Conservation (phyloP, 2,329 filamentous ascomycete genomes). For the Colletotrichum orchidophilum region DNA sequence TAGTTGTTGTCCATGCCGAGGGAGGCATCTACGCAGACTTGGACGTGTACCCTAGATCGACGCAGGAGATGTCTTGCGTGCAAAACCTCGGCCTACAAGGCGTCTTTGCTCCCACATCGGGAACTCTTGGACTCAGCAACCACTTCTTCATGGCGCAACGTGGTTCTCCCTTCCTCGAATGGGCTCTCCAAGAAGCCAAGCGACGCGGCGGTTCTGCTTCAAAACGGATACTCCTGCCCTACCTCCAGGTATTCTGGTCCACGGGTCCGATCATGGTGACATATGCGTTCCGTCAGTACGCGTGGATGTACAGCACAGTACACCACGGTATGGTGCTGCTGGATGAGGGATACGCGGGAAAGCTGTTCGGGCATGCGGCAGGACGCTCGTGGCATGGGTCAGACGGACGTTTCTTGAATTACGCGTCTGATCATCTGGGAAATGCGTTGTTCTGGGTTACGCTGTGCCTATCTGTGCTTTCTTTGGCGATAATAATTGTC, state of each 20-base stretch:
- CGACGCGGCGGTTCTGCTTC: constrained; percentile 31
- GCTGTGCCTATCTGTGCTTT: background rate
- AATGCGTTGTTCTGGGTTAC: background rate
- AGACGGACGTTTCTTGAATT: constrained; percentile 37
- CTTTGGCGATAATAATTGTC: background rate
- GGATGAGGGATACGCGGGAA: constrained; percentile 24
- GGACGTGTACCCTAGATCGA: constrained; percentile 36
- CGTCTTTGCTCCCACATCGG: constrained; percentile 32
- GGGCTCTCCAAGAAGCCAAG: constrained; percentile 37
- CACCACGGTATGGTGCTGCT: constrained; percentile 26
- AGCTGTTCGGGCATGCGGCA: constrained; percentile 34
- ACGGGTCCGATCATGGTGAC: constrained; percentile 40
- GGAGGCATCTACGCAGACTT: constrained; percentile 39
- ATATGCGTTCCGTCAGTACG: constrained; percentile 33
- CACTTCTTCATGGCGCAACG: constrained; percentile 40
- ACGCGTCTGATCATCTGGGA: constrained; percentile 32
- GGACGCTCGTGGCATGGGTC: constrained; percentile 39
- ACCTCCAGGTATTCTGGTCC: constrained; percentile 39
- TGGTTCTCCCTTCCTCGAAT: constrained; percentile 34
- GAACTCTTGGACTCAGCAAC: constrained; percentile 35
- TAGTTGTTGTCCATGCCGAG: constrained; percentile 37
- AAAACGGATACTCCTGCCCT: constrained; percentile 35
- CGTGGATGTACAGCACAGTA: constrained; percentile 22
- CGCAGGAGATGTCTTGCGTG: constrained; percentile 29
- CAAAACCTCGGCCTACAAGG: constrained; percentile 24